Base-by-base conservation (phyloP, 768 basidiomycete species). In the Nidula microcarpa region DNA sequence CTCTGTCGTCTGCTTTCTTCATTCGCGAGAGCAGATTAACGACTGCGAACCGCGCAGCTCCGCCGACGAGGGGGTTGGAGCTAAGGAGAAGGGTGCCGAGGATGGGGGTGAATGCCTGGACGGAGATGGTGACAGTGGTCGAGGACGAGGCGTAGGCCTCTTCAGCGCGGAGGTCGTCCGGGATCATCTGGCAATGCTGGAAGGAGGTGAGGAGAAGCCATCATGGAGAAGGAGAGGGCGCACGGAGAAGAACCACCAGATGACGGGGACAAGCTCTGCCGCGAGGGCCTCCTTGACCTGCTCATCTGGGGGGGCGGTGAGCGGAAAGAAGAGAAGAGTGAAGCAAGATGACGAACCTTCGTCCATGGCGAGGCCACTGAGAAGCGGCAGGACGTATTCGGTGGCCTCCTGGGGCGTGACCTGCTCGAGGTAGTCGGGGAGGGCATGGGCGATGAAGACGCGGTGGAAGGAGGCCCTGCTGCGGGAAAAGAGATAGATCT, bases 171-270 rank as follows among this genome's bases (percentile, higher is more conserved):
- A 65, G 65, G 52, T 75, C 73, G 56, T 83, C 81, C 30, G 82
- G 79, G 30, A 82, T 75, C 35, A 91, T 65, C 65, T 82, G 81
- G 65, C 89, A 93, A 57, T 84, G 79, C 86, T 89, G 62, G 18
- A 54, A 34, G 39, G 53, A 47, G 50, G 41, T 47, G 41, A 55
- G 54, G 13, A 54, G 44, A 43, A 7, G 18, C 23, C 39, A 49
- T 23, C 37, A 10, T 13, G 50, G 43, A 49, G 47, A 49, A 55
- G 46, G 48, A 43, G 34, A 53, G 50, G 52, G 41, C 55, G 45
- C 58, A 84, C 85, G 52, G 86, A 82, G 60, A 91, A 85, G 70
- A 96, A 98, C 86, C 92, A 96, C 93, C 93, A 97, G 47, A 97
- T 81, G 59, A 96, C 82, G 48, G 80, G 73, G 36, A 91, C 84